Percentiles rank a stretch among this genome's conserved stretches.
Conservation (phyloP, 345 rosid genomes). For the Moringa oleifera region DNA sequence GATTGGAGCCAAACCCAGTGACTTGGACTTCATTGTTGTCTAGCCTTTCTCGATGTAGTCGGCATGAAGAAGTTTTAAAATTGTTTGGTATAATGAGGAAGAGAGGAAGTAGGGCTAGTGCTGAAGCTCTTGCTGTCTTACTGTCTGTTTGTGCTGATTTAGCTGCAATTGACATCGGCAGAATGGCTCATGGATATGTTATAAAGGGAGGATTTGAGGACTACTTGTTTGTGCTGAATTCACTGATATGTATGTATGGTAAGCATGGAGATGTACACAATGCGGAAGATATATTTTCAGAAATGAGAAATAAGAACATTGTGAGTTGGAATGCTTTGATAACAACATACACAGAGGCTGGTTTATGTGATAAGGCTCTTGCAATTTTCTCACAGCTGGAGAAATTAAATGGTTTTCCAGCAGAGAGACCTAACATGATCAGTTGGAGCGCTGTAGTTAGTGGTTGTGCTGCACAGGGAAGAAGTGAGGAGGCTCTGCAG, state of each 20-base stretch:
- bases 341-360: conserved; percentile 53
- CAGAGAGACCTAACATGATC: conserved; percentile 49
- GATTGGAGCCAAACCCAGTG: conserved; percentile 52
- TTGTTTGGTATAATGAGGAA: conserved; percentile 49
- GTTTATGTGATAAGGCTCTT: conserved; percentile 51
- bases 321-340: conserved; percentile 72
- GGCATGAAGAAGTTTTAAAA: conserved; percentile 30
- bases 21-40: conserved; percentile 71
- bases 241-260: conserved; percentile 50
- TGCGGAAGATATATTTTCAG: conserved; percentile 35
- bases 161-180: conserved; percentile 25
- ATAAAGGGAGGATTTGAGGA: conserved; percentile 54
- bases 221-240: conserved; percentile 48
- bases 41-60: conserved; percentile 50
- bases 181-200: conserved; percentile 46
- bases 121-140: conserved; percentile 52
- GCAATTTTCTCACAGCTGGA: conserved; percentile 42
- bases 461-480: conserved; percentile 56
- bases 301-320: conserved; percentile 38
- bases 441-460: conserved; percentile 70
- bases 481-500: conserved; percentile 42
- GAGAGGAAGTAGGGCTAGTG: conserved; percentile 28
- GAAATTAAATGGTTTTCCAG: conserved; percentile 21
- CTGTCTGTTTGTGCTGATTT: conserved; percentile 52
- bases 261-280: conserved; percentile 41